A percentile compares a stretch with the other conserved stretches of the same genome.
phyloP scores from a whole-genome alignment of 1,284 basidiomycete genomes.

The Xanthoconium separans region DNA sequence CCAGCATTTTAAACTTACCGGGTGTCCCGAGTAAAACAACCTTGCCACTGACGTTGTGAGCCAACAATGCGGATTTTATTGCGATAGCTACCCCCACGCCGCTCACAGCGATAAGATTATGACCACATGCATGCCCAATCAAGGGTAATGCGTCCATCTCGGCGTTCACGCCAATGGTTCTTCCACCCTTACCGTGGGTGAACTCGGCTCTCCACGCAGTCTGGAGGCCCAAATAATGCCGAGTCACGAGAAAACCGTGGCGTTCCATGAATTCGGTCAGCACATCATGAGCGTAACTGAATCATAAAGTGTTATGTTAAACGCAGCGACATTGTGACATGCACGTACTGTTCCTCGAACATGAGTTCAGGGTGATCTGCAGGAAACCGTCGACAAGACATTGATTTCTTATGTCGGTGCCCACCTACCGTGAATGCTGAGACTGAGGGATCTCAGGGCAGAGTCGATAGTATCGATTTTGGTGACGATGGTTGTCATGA shows the following conservation, averaged over 20 bases:
- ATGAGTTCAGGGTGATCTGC: conserved; percentile 56
- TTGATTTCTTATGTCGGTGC: neutral
- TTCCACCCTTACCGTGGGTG: conserved; percentile 55
- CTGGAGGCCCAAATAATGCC: conserved; percentile 59
- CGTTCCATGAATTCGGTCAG: conserved; percentile 55
- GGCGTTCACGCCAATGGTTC: conserved; percentile 70
- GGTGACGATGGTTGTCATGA: conserved; percentile 42
- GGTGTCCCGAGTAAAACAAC: conserved; percentile 85
- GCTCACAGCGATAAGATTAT: conserved; percentile 82
- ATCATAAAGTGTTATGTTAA: conserved; percentile 2
- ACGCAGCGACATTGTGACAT: neutral
- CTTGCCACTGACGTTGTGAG: conserved; percentile 66
- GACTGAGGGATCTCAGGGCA: conserved; percentile 51
- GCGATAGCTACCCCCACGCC: conserved; percentile 78
- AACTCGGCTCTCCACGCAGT: conserved; percentile 82
- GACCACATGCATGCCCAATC: conserved; percentile 79
- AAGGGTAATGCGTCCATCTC: conserved; percentile 65
- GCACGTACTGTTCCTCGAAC: conserved; percentile 53
- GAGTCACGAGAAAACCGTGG: conserved; percentile 63
- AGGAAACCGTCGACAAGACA: conserved; percentile 1
- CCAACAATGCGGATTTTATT: conserved; percentile 64
- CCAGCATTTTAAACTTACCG: conserved; percentile 41
- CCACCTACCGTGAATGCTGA: conserved; percentile 56
- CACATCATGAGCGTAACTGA: conserved; percentile 57
- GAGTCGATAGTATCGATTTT: conserved; percentile 46